A percentile compares a stretch with the other conserved stretches of the same genome.
Conservation (phyloP, 2,329 filamentous ascomycete species). For the Colletotrichum sp. region DNA sequence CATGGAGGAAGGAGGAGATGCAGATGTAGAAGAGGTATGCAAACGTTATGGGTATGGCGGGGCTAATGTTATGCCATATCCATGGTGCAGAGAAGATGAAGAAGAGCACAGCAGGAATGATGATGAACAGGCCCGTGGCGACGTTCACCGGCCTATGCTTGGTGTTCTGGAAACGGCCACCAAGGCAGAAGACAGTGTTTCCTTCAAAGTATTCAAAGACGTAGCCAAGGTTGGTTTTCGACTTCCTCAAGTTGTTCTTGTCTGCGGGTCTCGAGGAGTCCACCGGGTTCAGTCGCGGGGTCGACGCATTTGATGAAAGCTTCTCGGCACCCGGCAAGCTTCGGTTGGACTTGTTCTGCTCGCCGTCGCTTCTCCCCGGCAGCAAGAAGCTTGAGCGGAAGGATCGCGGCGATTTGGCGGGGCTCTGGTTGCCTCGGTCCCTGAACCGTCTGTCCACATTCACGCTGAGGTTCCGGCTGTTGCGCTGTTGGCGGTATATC, state of each 20-base stretch:
- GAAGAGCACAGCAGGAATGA: slow-evolving; percentile 82
- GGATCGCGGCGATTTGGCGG: slow-evolving; percentile 75
- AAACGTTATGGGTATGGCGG: slow-evolving; percentile 87
- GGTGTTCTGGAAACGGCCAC: slow-evolving; percentile 88
- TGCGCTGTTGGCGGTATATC: slow-evolving; percentile 56
- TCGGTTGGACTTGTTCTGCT: slow-evolving; percentile 54
- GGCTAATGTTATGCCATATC: slow-evolving; percentile 85
- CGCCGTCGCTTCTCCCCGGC: slow-evolving; percentile 58
- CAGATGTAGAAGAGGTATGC: slow-evolving; percentile 91
- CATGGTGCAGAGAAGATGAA: slow-evolving; percentile 85
- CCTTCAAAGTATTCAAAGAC: slow-evolving; percentile 82
- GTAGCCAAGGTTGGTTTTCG: slow-evolving; percentile 52
- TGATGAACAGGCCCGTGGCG: slow-evolving; percentile 79
- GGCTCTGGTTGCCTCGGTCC: slow-evolving; percentile 56
- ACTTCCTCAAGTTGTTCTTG: slow-evolving; percentile 19
- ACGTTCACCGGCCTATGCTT: slow-evolving; percentile 88
- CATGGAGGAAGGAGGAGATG: slow-evolving; percentile 92
- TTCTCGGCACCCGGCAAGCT: slow-evolving; percentile 77
- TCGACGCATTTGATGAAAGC: slow-evolving; percentile 80
- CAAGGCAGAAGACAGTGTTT: slow-evolving; percentile 88
- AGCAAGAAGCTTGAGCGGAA: slow-evolving; percentile 79
- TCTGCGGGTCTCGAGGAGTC: slow-evolving; percentile 35
- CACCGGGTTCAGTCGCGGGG: slow-evolving; percentile 65
- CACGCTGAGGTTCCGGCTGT: slow-evolving; percentile 53
- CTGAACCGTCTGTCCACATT: slow-evolving; percentile 67